Evolutionary conservation across 345 rosid genomes (phyloP), one percentile per base, ranked within the genome.

Genomic region (Syzygium jambos): DNA sequence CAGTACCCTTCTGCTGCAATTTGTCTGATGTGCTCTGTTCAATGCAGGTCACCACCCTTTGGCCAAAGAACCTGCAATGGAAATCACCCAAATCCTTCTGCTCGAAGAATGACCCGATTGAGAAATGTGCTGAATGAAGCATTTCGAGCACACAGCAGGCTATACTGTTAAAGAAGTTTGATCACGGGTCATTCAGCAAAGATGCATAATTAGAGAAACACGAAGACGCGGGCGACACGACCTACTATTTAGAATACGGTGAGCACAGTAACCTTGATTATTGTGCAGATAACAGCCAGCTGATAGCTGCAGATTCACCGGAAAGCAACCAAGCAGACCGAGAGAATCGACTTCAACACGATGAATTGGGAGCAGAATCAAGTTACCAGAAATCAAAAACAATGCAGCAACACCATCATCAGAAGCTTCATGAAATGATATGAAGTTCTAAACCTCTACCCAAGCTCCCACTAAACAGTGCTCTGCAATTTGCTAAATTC

Each of bases 201-300:
- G 5, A 17, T 21, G 63, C 59, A 53, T 84, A 5, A 52, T 6
- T 17, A 4, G 2, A 27, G 13, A 78, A 41, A 21, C 27, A 78
- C 19, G n/a, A 78, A 38, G 52, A 16, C 13, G 38, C 46, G 68
- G 34, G 22, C 34, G 55, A 83, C 57, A 59, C 57, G 38, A 15
- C 85, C 49, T 85, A 97, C 99, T 99, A 89, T 95, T 97, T 85
- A 96, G 90, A 87, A 96, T 94, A 91, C 93, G 94, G 92, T 97
- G 95, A 3, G 99, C 97, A 73, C 95, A 89, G 90, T 95, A 94
- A 57, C 98, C 96, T 92, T 95, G 99, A 90, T 95, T 95, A 88
- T 94, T 95, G 92, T 94, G 98, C 90, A 96, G 89, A 93, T 96
- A 96, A 88, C 98, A 94, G 73, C 94, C 87, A 51, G 99, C 99